Conservation (phyloP, 2,329 filamentous ascomycete genomes). For the Sporothrix mexicana region DNA sequence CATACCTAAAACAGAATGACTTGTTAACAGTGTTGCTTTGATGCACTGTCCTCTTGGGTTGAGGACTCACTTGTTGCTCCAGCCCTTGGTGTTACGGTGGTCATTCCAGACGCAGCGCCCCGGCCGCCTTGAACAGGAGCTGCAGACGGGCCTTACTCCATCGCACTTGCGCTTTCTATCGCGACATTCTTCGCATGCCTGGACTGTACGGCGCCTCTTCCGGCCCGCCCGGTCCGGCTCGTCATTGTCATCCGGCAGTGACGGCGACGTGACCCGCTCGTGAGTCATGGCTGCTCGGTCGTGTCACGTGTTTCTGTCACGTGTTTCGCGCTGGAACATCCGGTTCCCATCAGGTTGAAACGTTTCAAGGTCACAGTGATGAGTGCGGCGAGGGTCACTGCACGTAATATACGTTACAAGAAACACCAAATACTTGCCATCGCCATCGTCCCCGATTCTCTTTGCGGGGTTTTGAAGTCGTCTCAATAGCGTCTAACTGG, state of each 20-base stretch:
- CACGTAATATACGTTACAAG: neutral
- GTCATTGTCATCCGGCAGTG: neutral
- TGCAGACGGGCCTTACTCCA: neutral
- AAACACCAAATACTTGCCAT: no score
- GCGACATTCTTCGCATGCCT: neutral
- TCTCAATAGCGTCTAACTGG: neutral
- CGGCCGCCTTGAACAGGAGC: neutral
- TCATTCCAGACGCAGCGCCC: slow-evolving; percentile 11
- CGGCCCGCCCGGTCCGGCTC: neutral
- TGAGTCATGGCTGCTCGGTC: neutral
- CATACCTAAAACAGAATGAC: neutral
- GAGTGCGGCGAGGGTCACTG: no score
- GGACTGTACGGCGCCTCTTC: neutral
- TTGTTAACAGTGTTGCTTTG: no score
- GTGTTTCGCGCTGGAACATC: no score
- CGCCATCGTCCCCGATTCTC: no score
- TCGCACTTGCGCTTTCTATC: slow-evolving; percentile 13
- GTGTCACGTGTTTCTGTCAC: no score
- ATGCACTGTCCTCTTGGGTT: neutral
- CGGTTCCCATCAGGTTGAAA: no score
- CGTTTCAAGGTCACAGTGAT: no score
- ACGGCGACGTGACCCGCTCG: neutral
- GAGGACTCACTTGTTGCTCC: neutral
- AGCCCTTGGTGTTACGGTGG: neutral
- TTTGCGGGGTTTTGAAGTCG: neutral